Evolutionary conservation across 2,329 filamentous ascomycete genomes (phyloP), one percentile per base, ranked within the genome.

Genomic region (Verticillium albo-atrum): DNA sequence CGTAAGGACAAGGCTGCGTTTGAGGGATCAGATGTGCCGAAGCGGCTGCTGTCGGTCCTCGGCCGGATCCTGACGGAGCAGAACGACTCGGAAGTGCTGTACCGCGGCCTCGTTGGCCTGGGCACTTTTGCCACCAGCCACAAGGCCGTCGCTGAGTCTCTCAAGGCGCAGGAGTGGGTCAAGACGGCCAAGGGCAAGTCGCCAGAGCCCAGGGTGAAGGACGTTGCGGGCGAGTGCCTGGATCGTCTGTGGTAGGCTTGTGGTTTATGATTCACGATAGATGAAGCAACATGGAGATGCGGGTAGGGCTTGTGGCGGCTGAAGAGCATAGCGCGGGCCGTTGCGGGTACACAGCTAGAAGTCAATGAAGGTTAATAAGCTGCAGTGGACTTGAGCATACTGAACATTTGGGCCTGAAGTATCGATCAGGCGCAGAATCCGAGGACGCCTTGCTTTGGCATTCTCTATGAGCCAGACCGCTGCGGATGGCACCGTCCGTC

Each of bases 51-150:
- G 2, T 80, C 85, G 30, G 80, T 89, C 5, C 73, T 93, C 0
- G 82, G 82, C 1, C 79, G 81, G 59, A 82, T 94, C 20, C 74
- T 96, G 1, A 75, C 79, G 6, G 82, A 79, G 3, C 88, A 91
- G 63, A 85, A 80, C 2, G 93, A 98, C 67, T 85, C 88, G 0
- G 95, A 98, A 71, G 90, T 91, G 0, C 76, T 95, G 3, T 98
- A 93, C 71, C 86, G 95, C 25, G 86, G 86, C 0, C 80, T 98
- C 6, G 90, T 96, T 6, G 91, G 91, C 0, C 75, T 94, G 0
- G 96, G 95, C 0, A 99, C 93, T 1, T 71, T 96, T 61, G 72
- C 92, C 71, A 26, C 90, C 15, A 80, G 86, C n/a, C 76, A 74
- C 1, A 73, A 72, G 56, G 74, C 74, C 2, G 75, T 75, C 62